These are phyloP conservation scores for Epithele typhae DNA, from an alignment of 768 basidiomycete species.

Conservation along the genomic window DNA sequence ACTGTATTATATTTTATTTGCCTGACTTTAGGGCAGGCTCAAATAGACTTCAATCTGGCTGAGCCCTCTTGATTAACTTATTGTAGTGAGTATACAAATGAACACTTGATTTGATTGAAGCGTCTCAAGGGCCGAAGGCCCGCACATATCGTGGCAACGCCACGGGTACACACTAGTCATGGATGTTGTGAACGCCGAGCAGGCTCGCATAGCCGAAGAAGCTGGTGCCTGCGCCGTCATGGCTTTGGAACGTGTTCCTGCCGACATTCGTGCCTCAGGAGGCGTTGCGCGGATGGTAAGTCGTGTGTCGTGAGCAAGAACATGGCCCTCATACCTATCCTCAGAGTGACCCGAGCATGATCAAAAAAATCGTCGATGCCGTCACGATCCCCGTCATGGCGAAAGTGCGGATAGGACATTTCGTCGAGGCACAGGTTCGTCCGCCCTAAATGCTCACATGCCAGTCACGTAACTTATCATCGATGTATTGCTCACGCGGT, in stretches of 20 bases:
- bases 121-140: too few relatives aligned
- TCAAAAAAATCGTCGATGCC: conserved; percentile 91
- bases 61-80: too few relatives aligned
- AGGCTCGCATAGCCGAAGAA: conserved; percentile 96
- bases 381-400: conserved; percentile 98
- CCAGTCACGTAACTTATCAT: not conserved
- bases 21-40: too few relatives aligned
- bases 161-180: too few relatives aligned
- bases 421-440: conserved; percentile 89
- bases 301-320: conserved; percentile 5
- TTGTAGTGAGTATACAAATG: too few relatives aligned
- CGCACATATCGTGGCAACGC: too few relatives aligned
- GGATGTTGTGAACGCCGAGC: conserved; percentile 85
- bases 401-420: conserved; percentile 94
- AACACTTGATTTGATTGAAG: too few relatives aligned
- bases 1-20: too few relatives aligned
- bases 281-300: conserved; percentile 95
- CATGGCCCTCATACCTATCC: not conserved
- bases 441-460: not conserved
- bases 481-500: too few relatives aligned
- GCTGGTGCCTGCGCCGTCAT: conserved; percentile 98
- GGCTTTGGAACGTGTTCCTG: conserved; percentile 93
- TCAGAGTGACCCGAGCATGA: conserved; percentile 92
- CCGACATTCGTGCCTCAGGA: conserved; percentile 87
- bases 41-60: too few relatives aligned